These are phyloP conservation scores for Clavispora santaluciae DNA, from an alignment of 805 yeast genomes.

Conservation along the genomic window DNA sequence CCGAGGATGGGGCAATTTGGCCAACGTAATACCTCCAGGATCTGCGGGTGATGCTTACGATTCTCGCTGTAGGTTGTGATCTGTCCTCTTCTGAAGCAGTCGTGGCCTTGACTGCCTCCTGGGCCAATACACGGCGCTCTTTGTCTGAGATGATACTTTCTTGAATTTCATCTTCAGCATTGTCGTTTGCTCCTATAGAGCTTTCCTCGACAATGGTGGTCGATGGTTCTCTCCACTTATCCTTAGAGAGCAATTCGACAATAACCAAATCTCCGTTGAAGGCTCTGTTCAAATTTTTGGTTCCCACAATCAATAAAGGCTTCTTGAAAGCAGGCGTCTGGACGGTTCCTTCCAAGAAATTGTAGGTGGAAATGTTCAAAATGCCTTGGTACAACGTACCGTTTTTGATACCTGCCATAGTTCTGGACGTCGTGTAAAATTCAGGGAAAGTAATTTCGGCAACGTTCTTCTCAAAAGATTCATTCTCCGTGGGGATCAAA, in stretches of 20 bases:
- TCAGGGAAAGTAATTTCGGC: conserved; percentile 65
- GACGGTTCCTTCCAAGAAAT: conserved; percentile 82
- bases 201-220: conserved; percentile 74
- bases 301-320: conserved; percentile 78
- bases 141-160: conserved; percentile 55
- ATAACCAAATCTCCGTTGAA: conserved; percentile 91
- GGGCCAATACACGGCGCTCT: conserved; percentile 68
- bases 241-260: conserved; percentile 80
- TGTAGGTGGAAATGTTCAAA: conserved; percentile 76
- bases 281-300: conserved; percentile 81
- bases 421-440: conserved; percentile 72
- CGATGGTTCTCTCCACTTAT: conserved; percentile 85
- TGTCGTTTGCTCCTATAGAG: conserved; percentile 52
- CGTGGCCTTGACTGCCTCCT: conserved; percentile 68
- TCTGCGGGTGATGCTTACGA: conserved; percentile 83
- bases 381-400: conserved; percentile 86
- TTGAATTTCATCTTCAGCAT: conserved; percentile 52
- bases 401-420: conserved; percentile 85
- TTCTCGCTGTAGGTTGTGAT: conserved; percentile 87
- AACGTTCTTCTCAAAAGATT: conserved; percentile 31
- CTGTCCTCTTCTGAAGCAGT: conserved; percentile 35
- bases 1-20: conserved; percentile 76
- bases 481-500: conserved; percentile 58
- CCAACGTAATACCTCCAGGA: conserved; percentile 98
- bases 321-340: conserved; percentile 66